Percentiles rank a stretch among this genome's conserved stretches.
Conservation (phyloP, 257 asterid species). For the Solanum medicagineum region DNA sequence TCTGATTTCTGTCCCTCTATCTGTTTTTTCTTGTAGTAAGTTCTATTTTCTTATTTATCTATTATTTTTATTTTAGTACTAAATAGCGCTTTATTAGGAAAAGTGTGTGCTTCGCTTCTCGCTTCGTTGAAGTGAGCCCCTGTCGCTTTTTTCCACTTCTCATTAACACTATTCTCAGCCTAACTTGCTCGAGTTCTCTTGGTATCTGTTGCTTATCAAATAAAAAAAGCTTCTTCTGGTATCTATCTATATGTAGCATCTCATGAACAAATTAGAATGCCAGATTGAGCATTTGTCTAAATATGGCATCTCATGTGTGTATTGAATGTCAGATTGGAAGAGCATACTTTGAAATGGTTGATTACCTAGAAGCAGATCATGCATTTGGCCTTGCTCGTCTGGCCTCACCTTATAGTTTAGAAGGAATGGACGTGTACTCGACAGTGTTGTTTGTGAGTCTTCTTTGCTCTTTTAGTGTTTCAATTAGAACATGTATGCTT, state of each 20-base stretch:
- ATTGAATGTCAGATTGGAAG: constrained; percentile 65
- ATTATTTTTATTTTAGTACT: too few relatives aligned
- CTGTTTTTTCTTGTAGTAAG: too few relatives aligned
- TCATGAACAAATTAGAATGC: neutral
- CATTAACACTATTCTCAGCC: neutral
- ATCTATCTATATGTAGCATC: constrained; percentile 5
- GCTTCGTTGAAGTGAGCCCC: too few relatives aligned
- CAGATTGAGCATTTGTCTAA: constrained; percentile 3
- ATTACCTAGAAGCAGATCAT: constrained; percentile 89
- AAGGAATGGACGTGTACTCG: constrained; percentile 91
- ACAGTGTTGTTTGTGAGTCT: constrained; percentile 86
- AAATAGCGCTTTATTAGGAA: too few relatives aligned
- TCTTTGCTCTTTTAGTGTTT: neutral
- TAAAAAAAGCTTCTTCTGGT: neutral
- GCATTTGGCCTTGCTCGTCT: constrained; percentile 81
- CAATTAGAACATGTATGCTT: neutral
- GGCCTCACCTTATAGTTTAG: constrained; percentile 74
- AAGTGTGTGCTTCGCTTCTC: too few relatives aligned
- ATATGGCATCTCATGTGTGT: constrained; percentile 6
- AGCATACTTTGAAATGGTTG: constrained; percentile 83
- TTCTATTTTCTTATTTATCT: too few relatives aligned
- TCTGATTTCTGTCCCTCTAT: too few relatives aligned
- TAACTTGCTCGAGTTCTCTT: neutral
- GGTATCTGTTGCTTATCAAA: neutral
- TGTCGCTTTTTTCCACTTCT: too few relatives aligned